phyloP scores from a whole-genome alignment of 768 basidiomycete genomes.

The Steccherinum ochraceum region DNA sequence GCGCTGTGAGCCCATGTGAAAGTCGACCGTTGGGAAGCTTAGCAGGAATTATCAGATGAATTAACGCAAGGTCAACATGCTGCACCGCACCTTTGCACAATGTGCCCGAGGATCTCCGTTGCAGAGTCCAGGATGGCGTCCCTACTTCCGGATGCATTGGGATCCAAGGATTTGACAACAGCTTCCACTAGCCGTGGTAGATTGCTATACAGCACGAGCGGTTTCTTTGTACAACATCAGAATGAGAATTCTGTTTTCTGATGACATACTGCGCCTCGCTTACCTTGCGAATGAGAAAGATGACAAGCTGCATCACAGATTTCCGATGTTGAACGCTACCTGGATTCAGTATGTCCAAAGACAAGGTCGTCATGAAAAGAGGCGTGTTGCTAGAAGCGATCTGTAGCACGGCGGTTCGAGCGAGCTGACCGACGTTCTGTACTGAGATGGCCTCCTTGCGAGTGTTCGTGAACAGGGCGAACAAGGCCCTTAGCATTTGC shows the following conservation, averaged over 20 bases:
- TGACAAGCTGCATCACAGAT: constrained; percentile 88
- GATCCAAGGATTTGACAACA: constrained; percentile 94
- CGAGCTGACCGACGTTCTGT: constrained; percentile 70
- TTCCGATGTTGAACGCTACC: constrained; percentile 71
- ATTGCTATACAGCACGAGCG: constrained; percentile 76
- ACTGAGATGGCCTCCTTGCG: constrained; percentile 63
- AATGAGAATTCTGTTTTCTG: no score
- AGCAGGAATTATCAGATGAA: not conserved
- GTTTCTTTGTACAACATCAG: constrained; percentile 43
- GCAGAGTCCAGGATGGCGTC: constrained; percentile 88
- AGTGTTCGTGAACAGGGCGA: constrained; percentile 66
- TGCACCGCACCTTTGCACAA: constrained; percentile 78
- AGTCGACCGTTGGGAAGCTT: constrained; percentile 90
- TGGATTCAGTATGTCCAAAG: constrained; percentile 82
- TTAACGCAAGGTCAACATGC: not conserved
- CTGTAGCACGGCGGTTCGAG: constrained; percentile 76
- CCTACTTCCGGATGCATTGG: constrained; percentile 66
- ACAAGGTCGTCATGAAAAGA: constrained; percentile 91
- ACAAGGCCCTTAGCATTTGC: constrained; percentile 79
- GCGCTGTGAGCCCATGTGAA: constrained; percentile 80
- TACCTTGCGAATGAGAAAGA: constrained; percentile 89
- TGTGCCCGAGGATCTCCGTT: constrained; percentile 89
- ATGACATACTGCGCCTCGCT: constrained; percentile 2
- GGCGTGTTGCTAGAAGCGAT: constrained; percentile 80
- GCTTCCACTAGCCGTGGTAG: constrained; percentile 87